These are phyloP conservation scores for Podospora pseudoanserina DNA, from an alignment of 495 filamentous ascomycete species.

Conservation along the genomic window DNA sequence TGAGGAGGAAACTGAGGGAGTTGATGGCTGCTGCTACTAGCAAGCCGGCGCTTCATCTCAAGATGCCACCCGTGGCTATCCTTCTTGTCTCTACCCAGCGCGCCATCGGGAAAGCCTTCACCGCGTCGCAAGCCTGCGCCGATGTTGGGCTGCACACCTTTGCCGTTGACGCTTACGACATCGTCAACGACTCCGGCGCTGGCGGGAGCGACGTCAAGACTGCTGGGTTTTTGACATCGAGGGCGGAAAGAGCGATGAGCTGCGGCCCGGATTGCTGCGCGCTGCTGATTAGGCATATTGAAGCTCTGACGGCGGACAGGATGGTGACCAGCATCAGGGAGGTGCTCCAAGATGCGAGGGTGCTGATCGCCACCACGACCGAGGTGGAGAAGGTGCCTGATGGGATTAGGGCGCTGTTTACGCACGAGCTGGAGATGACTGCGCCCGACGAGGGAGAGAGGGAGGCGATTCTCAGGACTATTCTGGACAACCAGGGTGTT, in stretches of 20 bases:
- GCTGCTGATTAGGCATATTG: slow-evolving; percentile 81
- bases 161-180: slow-evolving; percentile 86
- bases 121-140: slow-evolving; percentile 70
- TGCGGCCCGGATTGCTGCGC: slow-evolving; percentile 80
- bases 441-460: slow-evolving; percentile 92
- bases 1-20: slow-evolving; percentile 76
- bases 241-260: slow-evolving; percentile 81
- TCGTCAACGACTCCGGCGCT: slow-evolving; percentile 80
- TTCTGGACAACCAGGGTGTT: slow-evolving; percentile 70
- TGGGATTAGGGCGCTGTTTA: slow-evolving; percentile 84
- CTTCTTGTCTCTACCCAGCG: slow-evolving; percentile 86
- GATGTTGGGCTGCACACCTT: slow-evolving; percentile 92
- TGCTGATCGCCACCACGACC: slow-evolving; percentile 88
- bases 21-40: slow-evolving; percentile 85
- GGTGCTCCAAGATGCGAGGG: slow-evolving; percentile 65
- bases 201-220: slow-evolving; percentile 90
- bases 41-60: slow-evolving; percentile 77
- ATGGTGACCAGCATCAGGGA: slow-evolving; percentile 81
- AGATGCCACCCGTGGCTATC: slow-evolving; percentile 82
- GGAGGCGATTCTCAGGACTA: slow-evolving; percentile 75
- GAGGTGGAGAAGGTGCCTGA: slow-evolving; percentile 92
- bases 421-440: slow-evolving; percentile 89
- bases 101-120: slow-evolving; percentile 79
- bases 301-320: slow-evolving; percentile 84
- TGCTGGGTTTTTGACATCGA: slow-evolving; percentile 79